Evolutionary conservation across 225 moss, liverwort and hornwort genomes (phyloP).

Genomic region (Asterella californica): DNA sequence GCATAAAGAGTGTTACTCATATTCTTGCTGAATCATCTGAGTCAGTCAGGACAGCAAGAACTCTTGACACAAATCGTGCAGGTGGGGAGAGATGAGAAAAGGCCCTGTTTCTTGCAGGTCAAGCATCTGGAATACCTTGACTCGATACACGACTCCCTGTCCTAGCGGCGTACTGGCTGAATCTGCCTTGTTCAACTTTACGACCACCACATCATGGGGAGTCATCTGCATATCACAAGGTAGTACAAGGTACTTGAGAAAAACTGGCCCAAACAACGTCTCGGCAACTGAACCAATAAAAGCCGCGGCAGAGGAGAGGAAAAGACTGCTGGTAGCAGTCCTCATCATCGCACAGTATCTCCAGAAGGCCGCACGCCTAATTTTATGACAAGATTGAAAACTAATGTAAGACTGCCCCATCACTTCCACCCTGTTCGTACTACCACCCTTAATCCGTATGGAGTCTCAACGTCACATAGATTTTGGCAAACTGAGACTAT

Average conservation of each 20-base stretch:
- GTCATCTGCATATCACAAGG: constrained; percentile 54
- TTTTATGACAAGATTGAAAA: too few species aligned
- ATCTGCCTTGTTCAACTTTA: constrained; percentile 85
- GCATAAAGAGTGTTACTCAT: background rate
- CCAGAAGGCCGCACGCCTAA: too few species aligned
- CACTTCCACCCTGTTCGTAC: background rate
- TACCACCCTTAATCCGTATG: background rate
- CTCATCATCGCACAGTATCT: too few species aligned
- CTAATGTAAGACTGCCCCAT: background rate
- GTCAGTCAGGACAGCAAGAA: background rate
- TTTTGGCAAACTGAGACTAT: background rate
- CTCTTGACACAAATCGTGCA: background rate
- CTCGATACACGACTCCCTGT: constrained; percentile 88
- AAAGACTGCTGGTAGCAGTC: too few species aligned
- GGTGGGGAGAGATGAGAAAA: too few species aligned
- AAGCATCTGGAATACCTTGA: constrained; percentile 49
- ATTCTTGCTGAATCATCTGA: background rate
- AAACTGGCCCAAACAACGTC: background rate
- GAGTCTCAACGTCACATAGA: background rate
- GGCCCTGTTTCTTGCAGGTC: background rate
- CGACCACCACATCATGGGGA: constrained; percentile 86
- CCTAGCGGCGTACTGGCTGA: constrained; percentile 61
- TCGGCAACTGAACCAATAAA: background rate
- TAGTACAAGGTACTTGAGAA: background rate
- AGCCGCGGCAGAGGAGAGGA: background rate